Conservation (phyloP, 345 rosid genomes). For the Raphanus sativus region DNA sequence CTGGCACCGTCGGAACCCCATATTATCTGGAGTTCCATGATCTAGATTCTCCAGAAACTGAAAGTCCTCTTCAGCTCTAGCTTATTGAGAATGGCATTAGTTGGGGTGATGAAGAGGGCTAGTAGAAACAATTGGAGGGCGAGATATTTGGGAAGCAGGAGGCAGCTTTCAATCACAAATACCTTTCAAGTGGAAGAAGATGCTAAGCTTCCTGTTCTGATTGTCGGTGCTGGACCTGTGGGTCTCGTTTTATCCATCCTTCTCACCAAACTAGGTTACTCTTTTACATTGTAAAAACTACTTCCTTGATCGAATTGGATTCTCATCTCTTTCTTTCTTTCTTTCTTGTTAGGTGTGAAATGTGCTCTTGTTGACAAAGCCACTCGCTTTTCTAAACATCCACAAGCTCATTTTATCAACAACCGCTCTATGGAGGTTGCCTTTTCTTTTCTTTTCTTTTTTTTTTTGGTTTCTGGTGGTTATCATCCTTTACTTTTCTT, state of each 20-base stretch:
- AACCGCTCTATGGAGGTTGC: conserved; percentile 90
- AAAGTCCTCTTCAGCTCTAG: background rate
- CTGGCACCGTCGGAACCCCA: no score
- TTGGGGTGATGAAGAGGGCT: conserved; percentile 49
- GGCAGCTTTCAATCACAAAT: conserved; percentile 40
- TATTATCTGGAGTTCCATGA: no score
- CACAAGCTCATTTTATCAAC: conserved; percentile 97
- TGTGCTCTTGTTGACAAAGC: conserved; percentile 80
- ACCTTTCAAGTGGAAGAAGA: conserved; percentile 38
- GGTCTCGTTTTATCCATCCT: conserved; percentile 87
- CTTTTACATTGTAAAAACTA: background rate
- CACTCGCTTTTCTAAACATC: conserved; percentile 65
- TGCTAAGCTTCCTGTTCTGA: conserved; percentile 69
- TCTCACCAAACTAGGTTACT: conserved; percentile 76
- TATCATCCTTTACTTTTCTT: background rate
- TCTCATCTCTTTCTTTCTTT: background rate
- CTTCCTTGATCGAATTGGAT: conserved; percentile 10
- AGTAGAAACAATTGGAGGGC: conserved; percentile 30
- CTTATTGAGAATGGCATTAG: conserved; percentile 44
- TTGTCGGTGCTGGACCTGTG: conserved; percentile 96
- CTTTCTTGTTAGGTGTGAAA: conserved; percentile 54
- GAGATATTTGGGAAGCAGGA: conserved; percentile 42
- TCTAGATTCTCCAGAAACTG: no score
- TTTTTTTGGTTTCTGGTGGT: background rate
- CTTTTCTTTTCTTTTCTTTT: no score